A percentile compares a stretch with the other conserved stretches of the same genome.
phyloP scores from a whole-genome alignment of 805 yeast genomes.

The Myxozyma neotropica region DNA sequence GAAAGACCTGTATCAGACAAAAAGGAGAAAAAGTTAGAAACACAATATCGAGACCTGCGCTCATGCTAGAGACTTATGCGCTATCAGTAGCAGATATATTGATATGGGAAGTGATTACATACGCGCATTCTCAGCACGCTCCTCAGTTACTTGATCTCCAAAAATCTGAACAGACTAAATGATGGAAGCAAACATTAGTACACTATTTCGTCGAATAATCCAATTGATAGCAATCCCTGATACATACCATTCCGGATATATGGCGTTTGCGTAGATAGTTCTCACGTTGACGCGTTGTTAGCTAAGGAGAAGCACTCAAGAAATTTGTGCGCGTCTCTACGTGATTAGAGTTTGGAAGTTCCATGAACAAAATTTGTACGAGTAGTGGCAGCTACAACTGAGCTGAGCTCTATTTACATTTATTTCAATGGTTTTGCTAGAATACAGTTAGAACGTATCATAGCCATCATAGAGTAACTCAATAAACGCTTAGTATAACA shows the following conservation, averaged over 20 bases:
- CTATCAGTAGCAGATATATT: not conserved
- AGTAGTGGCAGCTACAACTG: no score
- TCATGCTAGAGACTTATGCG: not conserved
- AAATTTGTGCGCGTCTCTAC: constrained; percentile 18
- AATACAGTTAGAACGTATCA: no score
- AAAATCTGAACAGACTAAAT: constrained; percentile 84
- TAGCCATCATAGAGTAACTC: no score
- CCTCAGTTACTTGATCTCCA: constrained; percentile 97
- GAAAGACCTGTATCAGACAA: constrained; percentile 53
- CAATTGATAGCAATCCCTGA: not conserved
- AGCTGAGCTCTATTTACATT: no score
- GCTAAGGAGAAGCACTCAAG: constrained; percentile 14
- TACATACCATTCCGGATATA: constrained; percentile 6
- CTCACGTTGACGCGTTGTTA: constrained; percentile 8
- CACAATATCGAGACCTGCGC: no score
- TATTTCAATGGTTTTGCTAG: no score
- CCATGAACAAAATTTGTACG: no score
- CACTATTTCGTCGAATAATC: not conserved
- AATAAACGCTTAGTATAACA: no score
- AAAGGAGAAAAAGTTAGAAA: no score
- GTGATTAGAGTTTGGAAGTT: no score
- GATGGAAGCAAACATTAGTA: not conserved
- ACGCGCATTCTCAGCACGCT: constrained; percentile 97
- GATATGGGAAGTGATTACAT: constrained; percentile 10
- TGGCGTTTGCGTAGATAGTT: not conserved